phyloP scores from a whole-genome alignment of 306 rosid species.

The Gillenia trifoliata region DNA sequence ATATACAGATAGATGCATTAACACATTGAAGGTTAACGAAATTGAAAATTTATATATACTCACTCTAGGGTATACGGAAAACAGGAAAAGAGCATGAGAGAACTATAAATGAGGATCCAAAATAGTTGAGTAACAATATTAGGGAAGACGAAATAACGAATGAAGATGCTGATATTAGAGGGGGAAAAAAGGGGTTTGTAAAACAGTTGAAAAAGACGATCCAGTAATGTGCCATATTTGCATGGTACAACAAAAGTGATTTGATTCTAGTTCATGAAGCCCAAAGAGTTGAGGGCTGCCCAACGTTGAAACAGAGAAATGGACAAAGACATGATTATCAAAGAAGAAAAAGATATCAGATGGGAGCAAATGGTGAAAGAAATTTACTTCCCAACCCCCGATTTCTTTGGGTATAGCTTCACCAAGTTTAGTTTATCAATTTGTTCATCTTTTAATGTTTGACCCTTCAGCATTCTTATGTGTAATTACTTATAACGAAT shows the following conservation, averaged over 20 bases:
- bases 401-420: background rate
- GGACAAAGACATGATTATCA: background rate
- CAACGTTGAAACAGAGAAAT: background rate
- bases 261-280: background rate
- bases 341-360: background rate
- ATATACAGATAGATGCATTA: conserved; percentile 9
- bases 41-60: background rate
- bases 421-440: background rate
- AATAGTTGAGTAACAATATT: background rate
- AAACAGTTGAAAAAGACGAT: background rate
- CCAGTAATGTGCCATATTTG: background rate
- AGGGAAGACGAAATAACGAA: background rate
- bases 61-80: background rate
- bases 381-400: background rate
- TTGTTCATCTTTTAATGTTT: background rate
- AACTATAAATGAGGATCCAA: background rate
- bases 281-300: background rate
- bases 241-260: background rate
- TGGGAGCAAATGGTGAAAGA: background rate
- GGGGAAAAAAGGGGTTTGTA: background rate
- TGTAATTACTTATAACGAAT: background rate
- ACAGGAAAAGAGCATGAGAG: background rate
- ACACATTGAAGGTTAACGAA: background rate
- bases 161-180: background rate
- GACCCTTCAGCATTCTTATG: background rate